Conservation (phyloP, 2,329 filamentous ascomycete genomes). For the Cladosporium sp. region DNA sequence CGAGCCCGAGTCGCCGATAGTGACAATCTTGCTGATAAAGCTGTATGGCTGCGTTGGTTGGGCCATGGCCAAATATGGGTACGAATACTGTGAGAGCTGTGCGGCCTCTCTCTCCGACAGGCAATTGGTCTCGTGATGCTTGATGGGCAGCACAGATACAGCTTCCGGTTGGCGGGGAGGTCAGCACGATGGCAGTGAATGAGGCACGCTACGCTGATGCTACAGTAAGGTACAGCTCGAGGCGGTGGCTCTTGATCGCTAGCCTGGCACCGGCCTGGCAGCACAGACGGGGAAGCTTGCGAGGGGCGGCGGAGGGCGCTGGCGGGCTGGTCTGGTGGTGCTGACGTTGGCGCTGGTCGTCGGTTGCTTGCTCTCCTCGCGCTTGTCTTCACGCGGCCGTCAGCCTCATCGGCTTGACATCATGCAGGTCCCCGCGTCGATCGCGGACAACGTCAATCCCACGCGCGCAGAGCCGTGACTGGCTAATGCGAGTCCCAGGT, state of each 20-base stretch:
- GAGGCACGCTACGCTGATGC: constrained; percentile 1
- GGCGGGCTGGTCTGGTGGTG: too few species aligned
- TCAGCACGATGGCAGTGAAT: not conserved
- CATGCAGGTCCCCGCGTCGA: constrained; percentile 10
- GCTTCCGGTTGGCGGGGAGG: not conserved
- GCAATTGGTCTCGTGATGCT: too few species aligned
- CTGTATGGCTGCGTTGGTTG: constrained; percentile 68
- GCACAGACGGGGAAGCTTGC: constrained; percentile 6
- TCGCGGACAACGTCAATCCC: too few species aligned
- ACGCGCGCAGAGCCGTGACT: not conserved
- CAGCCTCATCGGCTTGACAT: not conserved
- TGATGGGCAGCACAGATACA: too few species aligned
- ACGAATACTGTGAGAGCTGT: not conserved
- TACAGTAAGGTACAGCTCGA: not conserved
- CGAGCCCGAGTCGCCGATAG: constrained; percentile 92
- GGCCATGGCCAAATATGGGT: constrained; percentile 3
- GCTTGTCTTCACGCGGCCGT: not conserved
- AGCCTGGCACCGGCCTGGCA: not conserved
- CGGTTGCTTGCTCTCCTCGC: not conserved
- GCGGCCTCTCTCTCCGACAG: not conserved
- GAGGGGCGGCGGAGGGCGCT: too few species aligned
- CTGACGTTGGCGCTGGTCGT: too few species aligned
- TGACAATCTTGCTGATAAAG: constrained; percentile 98
- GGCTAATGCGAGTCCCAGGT: too few species aligned
- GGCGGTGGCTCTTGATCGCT: not conserved